Evolutionary conservation across 495 filamentous ascomycete species (phyloP).

Genomic region (Daldinia grandis): DNA sequence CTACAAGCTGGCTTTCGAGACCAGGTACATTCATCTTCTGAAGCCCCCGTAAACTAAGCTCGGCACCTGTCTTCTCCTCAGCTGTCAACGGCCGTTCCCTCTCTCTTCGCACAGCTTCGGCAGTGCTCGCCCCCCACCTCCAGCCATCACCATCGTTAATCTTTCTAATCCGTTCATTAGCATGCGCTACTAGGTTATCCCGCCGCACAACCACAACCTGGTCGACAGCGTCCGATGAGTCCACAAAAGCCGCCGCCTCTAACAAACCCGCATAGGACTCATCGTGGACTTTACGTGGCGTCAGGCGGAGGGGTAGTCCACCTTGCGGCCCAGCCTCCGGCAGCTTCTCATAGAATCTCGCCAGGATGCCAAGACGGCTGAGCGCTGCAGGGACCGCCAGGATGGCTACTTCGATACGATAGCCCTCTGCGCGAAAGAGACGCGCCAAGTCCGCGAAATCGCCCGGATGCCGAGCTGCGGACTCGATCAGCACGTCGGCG

Average conservation of each 20-base stretch:
- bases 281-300: conserved; percentile 50
- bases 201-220: conserved; percentile 45
- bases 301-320: conserved; percentile 45
- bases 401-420: conserved; percentile 44
- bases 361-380: conserved; percentile 47
- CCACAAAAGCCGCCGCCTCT: conserved; percentile 45
- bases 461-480: conserved; percentile 45
- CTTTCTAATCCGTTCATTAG: conserved; percentile 24
- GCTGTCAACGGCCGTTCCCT: conserved; percentile 37
- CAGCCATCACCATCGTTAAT: conserved; percentile 1
- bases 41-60: conserved; percentile 39
- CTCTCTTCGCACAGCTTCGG: conserved; percentile 39
- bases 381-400: conserved; percentile 47
- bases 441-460: conserved; percentile 44
- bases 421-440: conserved; percentile 35
- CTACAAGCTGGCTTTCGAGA: conserved; percentile 40
- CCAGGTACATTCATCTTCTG: conserved; percentile 31
- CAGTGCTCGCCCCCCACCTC: conserved; percentile 10
- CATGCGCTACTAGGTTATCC: conserved; percentile 36
- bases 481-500: conserved; percentile 47
- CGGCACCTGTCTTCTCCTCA: conserved; percentile 32
- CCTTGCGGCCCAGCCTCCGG: conserved; percentile 41
- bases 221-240: conserved; percentile 29
- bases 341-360: conserved; percentile 39
- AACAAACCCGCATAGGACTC: conserved; percentile 47